phyloP scores from a whole-genome alignment of 1,284 basidiomycete genomes.

The Irpex sp. region DNA sequence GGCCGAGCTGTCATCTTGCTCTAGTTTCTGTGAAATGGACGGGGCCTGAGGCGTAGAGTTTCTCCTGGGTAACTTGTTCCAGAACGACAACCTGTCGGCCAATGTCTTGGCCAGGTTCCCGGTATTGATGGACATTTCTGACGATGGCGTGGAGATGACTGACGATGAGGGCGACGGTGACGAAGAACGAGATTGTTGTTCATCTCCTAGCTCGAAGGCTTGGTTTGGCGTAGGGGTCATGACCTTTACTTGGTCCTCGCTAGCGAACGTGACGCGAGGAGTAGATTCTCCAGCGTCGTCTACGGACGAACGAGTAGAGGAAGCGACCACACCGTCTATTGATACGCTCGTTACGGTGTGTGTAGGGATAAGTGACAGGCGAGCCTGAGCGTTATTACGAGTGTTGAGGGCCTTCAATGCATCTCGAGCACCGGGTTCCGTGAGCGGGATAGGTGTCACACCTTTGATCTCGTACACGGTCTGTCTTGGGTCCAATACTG shows the following conservation, averaged over 20 bases:
- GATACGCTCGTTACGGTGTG: conserved; percentile 4
- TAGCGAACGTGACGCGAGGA: conserved; percentile 47
- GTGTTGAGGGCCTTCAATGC: conserved; percentile 48
- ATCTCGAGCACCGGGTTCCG: conserved; percentile 52
- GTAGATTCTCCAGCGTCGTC: conserved; percentile 15
- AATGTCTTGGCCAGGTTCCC: conserved; percentile 59
- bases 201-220: conserved; percentile 19
- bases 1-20: conserved; percentile 3
- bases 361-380: conserved; percentile 40
- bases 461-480: conserved; percentile 63
- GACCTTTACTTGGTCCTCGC: conserved; percentile 38
- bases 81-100: conserved; percentile 67
- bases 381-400: conserved; percentile 39
- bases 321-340: conserved; percentile 3
- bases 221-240: conserved; percentile 31
- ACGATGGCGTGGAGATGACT: conserved; percentile 56
- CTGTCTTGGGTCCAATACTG: conserved; percentile 62
- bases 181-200: conserved; percentile 17
- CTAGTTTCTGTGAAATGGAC: conserved; percentile 5
- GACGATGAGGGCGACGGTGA: conserved; percentile 36
- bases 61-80: conserved; percentile 53
- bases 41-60: conserved; percentile 19
- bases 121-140: conserved; percentile 42
- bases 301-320: neutral
- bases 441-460: conserved; percentile 64